A percentile compares a stretch with the other conserved stretches of the same genome.
phyloP scores from a whole-genome alignment of 208 protist species.

The Angomonas deanei region DNA sequence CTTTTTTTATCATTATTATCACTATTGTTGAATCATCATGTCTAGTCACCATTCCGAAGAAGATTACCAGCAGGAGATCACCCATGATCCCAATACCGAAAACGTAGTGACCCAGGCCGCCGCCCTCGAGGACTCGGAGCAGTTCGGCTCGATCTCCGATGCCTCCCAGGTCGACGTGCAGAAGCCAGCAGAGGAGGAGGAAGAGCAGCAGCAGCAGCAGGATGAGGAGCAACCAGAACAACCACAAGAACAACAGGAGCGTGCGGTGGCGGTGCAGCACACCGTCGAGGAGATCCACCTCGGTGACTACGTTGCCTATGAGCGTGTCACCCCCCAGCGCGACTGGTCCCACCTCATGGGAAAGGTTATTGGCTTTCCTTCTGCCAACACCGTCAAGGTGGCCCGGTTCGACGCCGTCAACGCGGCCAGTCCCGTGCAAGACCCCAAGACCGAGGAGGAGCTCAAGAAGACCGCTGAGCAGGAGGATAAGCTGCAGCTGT shows the following conservation, averaged over 20 bases:
- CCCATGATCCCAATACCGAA: background rate
- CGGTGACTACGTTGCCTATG: constrained; percentile 69
- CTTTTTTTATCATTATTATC: constrained; percentile 12
- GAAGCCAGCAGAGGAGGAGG: background rate
- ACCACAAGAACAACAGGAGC: constrained; percentile 2
- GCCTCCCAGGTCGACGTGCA: background rate
- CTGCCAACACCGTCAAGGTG: constrained; percentile 46
- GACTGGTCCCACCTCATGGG: constrained; percentile 60
- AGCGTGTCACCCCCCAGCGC: constrained; percentile 38
- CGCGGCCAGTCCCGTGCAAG: constrained; percentile 15
- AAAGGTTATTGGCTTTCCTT: constrained; percentile 54
- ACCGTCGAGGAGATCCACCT: constrained; percentile 38
- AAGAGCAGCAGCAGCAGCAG: constrained; percentile 5
- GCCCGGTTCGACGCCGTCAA: constrained; percentile 51
- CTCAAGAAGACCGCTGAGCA: constrained; percentile 33
- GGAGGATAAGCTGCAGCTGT: constrained; percentile 30
- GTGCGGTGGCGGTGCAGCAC: constrained; percentile 7
- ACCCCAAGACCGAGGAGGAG: constrained; percentile 36
- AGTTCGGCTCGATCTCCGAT: background rate
- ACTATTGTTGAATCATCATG: background rate
- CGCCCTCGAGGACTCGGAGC: constrained; percentile 5
- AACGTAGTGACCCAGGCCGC: background rate
- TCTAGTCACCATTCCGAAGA: constrained; percentile 1
- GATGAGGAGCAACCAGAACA: background rate
- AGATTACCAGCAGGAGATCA: background rate